Evolutionary conservation across 2,329 filamentous ascomycete genomes (phyloP), one percentile per base, ranked within the genome.

Genomic region (Akanthomyces uredinophilus): DNA sequence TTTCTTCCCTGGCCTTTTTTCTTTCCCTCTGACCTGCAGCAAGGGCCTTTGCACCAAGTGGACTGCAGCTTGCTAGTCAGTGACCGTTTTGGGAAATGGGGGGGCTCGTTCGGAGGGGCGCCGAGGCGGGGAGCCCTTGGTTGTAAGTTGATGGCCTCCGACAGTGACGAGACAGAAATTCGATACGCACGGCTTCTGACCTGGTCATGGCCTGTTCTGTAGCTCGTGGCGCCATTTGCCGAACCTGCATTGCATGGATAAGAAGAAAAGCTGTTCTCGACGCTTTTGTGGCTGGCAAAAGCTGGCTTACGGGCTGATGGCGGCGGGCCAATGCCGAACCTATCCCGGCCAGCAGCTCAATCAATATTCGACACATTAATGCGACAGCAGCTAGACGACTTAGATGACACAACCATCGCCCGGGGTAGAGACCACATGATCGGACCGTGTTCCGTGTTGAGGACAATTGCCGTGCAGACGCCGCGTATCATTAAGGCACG

Each of bases 401-500:
- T n/a, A n/a, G n/a, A n/a, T n/a, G n/a, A 7, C 6, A 58, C 22
- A 24, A 35, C 1, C 54, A 57, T 16, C 29, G 44, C 4, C 27
- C 32, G 55, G 55, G 22, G 32, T 46, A 41, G 20, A 41, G 41
- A 58, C 44, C 55, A 58, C 55, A 44, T 58, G 55, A 58, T 58
- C 55, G 55, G 55, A 14, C 57, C 57, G n/a, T 52, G 47, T 41
- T 52, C 57, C 57, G 57, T 53, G 56, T 52, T 60, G 32, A 18
- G 13, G 6, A 13, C 35, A 29, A n/a, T 13, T 51, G 47, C 49
- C 32, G 22, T 49, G 20, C 8, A 24, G 14, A 16, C 13, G 37
- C 37, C 10, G 37, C 13, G 14, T 3, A 39, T 35, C 32, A 35
- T 35, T 11, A 35, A 29, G 32, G 10, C 32, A 35, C 32, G 32